Conservation (phyloP, 1,284 basidiomycete genomes). For the Microbotryum silenes-acaulis region DNA sequence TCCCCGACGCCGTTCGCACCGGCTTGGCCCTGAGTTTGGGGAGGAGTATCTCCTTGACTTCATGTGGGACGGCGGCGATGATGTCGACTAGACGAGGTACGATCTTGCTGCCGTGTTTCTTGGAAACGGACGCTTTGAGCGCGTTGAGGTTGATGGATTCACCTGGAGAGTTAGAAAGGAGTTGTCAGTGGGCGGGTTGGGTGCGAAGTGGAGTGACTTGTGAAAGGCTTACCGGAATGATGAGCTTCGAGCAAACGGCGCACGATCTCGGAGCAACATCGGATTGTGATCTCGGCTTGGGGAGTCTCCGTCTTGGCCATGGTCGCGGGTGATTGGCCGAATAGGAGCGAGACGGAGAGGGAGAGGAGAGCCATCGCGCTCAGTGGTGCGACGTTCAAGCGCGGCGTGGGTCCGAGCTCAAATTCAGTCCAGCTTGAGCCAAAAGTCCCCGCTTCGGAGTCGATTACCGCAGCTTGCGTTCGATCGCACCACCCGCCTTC, state of each 20-base stretch:
- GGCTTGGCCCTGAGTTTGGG: conserved; percentile 90
- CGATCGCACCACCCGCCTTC: not conserved
- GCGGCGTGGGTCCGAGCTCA: too few species aligned
- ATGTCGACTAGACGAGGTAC: conserved; percentile 94
- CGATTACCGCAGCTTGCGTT: not conserved
- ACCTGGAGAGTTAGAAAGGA: conserved; percentile 36
- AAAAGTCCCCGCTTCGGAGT: too few species aligned
- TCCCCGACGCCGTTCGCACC: conserved; percentile 96
- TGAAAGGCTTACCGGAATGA: conserved; percentile 48
- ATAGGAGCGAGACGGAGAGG: not conserved
- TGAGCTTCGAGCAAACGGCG: conserved; percentile 86
- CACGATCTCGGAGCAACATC: conserved; percentile 90
- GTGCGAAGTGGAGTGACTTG: not conserved
- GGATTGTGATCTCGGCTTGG: conserved; percentile 81
- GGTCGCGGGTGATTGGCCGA: not conserved
- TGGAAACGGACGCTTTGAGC: conserved; percentile 78
- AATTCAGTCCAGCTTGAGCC: not conserved
- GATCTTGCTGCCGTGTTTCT: conserved; percentile 76
- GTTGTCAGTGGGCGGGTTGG: not conserved
- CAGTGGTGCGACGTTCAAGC: not conserved
- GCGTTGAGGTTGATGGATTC: conserved; percentile 70
- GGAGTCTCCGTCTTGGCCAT: conserved; percentile 3
- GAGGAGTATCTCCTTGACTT: conserved; percentile 83
- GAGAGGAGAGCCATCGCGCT: not conserved
- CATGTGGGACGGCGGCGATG: conserved; percentile 95